Evolutionary conservation across 331 rosid species (phyloP), one percentile per base, ranked within the genome.

Genomic region (Pyrus hybrid): DNA sequence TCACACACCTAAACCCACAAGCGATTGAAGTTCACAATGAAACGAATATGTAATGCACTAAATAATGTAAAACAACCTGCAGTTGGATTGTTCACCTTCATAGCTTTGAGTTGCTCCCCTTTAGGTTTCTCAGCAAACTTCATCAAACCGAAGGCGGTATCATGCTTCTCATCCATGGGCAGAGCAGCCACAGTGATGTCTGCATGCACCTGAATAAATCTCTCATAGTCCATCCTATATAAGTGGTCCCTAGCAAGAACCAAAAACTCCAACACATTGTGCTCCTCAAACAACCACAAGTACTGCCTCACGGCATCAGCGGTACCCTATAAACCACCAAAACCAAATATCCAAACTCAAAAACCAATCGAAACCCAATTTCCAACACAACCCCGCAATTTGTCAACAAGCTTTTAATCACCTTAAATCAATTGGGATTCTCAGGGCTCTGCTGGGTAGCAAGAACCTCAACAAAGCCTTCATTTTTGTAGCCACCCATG

Each of bases 361-460:
- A 74, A 73, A 29, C 43, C 43, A 37, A 35, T 35, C 4, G 53
- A 47, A 28, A 22, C 78, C 71, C 18, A 37, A 35, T 32, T 30
- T 26, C n/a, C n/a, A n/a, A n/a, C n/a, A n/a, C n/a, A n/a, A n/a
- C n/a, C n/a, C n/a, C n/a, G n/a, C n/a, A n/a, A 49, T 7, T 93
- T 20, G 13, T n/a, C 21, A 51, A 51, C 60, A 49, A 47, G 11
- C 3, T 10, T 35, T 8, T 13, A 13, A 68, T 35, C 8, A 94
- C 99, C 99, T 94, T 97, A 67, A 94, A 94, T 97, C 99, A 94
- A 80, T 94, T 94, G 62, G 99, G 99, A 79, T 94, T 94, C 86
- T 94, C 99, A 0, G 99, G 97, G 71, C 99, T 94, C 86, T 94
- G 99, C 86, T 92, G 99, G 7, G 99, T 97, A 8, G 99, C 99